phyloP scores from a whole-genome alignment of 352 stramenopile genomes.

The Phytophthora chlamydospora region DNA sequence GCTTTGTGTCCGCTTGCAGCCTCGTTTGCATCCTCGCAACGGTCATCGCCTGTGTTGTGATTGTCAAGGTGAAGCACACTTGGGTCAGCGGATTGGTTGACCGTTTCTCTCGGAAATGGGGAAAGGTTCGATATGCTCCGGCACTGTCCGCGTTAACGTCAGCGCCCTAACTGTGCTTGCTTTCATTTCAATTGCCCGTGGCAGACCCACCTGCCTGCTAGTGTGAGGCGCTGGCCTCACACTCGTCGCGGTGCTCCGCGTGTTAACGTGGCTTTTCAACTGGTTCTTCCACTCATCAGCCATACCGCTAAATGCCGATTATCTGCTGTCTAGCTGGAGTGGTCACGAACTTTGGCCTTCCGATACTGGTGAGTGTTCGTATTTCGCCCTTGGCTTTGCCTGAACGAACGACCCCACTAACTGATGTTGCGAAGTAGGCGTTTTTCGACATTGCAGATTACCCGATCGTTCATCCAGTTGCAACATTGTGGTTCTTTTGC shows the following conservation, averaged over 20 bases:
- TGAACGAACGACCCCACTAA: no score
- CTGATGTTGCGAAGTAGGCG: background rate
- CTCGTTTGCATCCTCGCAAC: constrained; percentile 37
- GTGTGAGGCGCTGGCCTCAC: constrained; percentile 45
- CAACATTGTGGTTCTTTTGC: constrained; percentile 48
- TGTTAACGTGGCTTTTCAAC: constrained; percentile 46
- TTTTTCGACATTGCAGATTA: constrained; percentile 45
- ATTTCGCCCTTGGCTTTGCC: no score
- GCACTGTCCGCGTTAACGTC: no score
- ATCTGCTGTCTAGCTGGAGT: constrained; percentile 24
- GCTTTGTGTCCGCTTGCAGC: constrained; percentile 31
- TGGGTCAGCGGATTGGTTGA: constrained; percentile 46
- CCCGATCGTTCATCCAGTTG: constrained; percentile 28
- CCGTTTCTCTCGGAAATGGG: constrained; percentile 58
- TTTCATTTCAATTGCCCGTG: no score
- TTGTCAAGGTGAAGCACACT: constrained; percentile 46
- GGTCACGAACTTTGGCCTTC: constrained; percentile 35
- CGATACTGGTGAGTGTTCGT: constrained; percentile 24
- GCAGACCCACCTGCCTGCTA: constrained; percentile 43
- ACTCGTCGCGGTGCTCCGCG: constrained; percentile 34
- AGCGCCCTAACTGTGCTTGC: no score
- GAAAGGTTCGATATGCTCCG: constrained; percentile 18
- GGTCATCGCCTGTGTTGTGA: constrained; percentile 47
- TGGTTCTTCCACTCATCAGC: constrained; percentile 36
- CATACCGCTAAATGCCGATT: constrained; percentile 14